Base-by-base conservation (phyloP, 345 rosid genomes). In the Eucalyptus microcorys region DNA sequence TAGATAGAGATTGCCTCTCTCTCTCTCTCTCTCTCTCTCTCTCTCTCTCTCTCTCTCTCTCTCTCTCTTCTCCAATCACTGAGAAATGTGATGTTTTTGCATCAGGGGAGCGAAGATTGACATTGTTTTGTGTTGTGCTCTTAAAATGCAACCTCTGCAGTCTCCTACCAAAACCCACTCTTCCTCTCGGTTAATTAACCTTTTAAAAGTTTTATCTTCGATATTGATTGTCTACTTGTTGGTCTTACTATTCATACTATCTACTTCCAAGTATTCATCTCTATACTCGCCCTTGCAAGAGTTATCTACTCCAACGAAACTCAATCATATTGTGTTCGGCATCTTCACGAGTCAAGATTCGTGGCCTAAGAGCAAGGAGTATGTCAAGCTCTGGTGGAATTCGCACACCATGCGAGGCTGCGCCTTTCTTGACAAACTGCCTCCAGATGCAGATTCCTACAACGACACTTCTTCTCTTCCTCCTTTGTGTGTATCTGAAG, bases 331-430 rank as follows among this genome's bases (percentile, higher is more conserved):
- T 11, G 96, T 96, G 22, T 97, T 97, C 68, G 95, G 98, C 71
- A 92, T 96, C 52, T 95, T 96, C 50, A 93, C 99, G 6, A 95
- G 90, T 89, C 66, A 87, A 30, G 92, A 88, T 0, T 93, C 96
- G 8, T 97, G 96, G 98, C 92, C 90, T 12, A 89, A 88, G 17
- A 92, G 96, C 48, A 94, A 92, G 88, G 95, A 96, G 1, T 96
- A 94, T 45, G 93, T 94, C 27, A 93, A 93, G 91, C 94, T 94
- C 49, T 96, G 99, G 99, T 97, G 99, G 98, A 91, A 93, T 66
- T 91, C 94, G 12, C 53, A 85, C 6, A 89, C 87, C 84, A 96
- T 94, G 96, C 91, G 94, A 24, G 99, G 99, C 24, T 96, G 97
- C 27, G 99, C 95, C 14, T 97, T 95, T 87, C 89, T 96, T 55